Base-by-base conservation (phyloP, 1,284 basidiomycete species). In the Tilletiopsis washingtonensis region DNA sequence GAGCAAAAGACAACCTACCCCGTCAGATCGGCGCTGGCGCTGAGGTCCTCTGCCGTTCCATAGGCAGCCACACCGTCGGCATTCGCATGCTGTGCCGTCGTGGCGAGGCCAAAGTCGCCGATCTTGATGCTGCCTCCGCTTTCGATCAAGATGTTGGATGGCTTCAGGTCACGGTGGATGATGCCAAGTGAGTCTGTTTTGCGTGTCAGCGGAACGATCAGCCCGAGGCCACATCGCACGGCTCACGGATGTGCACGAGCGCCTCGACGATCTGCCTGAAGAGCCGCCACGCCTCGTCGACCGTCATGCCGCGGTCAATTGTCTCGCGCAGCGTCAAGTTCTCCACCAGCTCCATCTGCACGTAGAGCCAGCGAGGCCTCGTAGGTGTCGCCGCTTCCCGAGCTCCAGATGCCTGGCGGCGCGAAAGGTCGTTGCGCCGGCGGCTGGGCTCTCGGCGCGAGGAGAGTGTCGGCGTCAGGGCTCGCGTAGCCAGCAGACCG, bases 221-320 rank as follows among this genome's bases (percentile, higher is more conserved):
- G n/a, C n/a, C n/a, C n/a, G n/a, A n/a, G n/a, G n/a, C n/a, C n/a
- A n/a, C n/a, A n/a, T n/a, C n/a, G n/a, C n/a, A n/a, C 12, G 32
- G 17, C 32, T 34, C 32, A 34, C 32, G 26, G 81, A 96, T 91
- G 63, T 96, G 88, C 0, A 86, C 85, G 3, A 97, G 78, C 0
- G 88, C 37, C 82, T 81, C 74, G 84, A 87, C n/a, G 89, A 88
- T 69, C 84, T 91, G 76, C 84, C 88, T 83, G 66, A 96, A 88
- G 17, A 96, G 76, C 24, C 86, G 77, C 91, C 91, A 96, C 0
- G 84, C 83, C 57, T 93, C 88, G 40, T 88, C 71, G 21, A 64
- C 46, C 9, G 56, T 55, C 7, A 73, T 39, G 2, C 71, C 71
- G 19, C 57, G 56, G 17, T 73, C 72, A 49, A 74, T 67, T 1